These are phyloP conservation scores for Torrubiella hemipterigena DNA, from an alignment of 2,329 filamentous ascomycete genomes.

Conservation along the genomic window DNA sequence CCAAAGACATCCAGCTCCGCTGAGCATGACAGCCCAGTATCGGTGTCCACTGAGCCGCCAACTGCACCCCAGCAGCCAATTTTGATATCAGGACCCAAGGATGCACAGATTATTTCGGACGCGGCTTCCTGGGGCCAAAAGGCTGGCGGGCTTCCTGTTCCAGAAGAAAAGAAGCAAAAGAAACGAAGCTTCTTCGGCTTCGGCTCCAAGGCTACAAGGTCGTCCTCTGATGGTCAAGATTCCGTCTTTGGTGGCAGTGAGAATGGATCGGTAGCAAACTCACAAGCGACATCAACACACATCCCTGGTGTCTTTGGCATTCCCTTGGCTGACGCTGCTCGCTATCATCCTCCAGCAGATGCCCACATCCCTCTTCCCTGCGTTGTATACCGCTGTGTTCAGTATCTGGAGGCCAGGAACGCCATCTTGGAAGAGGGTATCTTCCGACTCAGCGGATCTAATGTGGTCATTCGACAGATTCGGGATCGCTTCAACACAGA, in stretches of 20 bases:
- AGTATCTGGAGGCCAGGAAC: constrained; percentile 76
- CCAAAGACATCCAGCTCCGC: no score
- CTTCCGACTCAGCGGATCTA: constrained; percentile 94
- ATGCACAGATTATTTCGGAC: constrained; percentile 75
- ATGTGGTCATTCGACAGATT: constrained; percentile 81
- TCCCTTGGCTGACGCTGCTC: constrained; percentile 73
- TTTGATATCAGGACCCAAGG: constrained; percentile 73
- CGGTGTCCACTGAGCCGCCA: no score
- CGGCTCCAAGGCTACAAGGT: constrained; percentile 46
- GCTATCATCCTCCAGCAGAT: constrained; percentile 62
- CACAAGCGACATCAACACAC: constrained; percentile 34
- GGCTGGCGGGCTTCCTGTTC: constrained; percentile 33
- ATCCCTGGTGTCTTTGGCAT: constrained; percentile 72
- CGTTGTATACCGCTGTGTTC: constrained; percentile 89
- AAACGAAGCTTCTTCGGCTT: constrained; percentile 71
- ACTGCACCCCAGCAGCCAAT: constrained; percentile 27
- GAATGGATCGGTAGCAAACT: constrained; percentile 23
- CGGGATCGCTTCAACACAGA: constrained; percentile 90
- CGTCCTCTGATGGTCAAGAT: constrained; percentile 47
- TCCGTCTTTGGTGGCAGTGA: constrained; percentile 38
- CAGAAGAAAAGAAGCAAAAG: constrained; percentile 67
- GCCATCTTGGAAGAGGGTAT: constrained; percentile 85
- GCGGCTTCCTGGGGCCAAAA: constrained; percentile 79
- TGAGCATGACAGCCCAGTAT: no score
- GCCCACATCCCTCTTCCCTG: constrained; percentile 70